A percentile compares a stretch with the other conserved stretches of the same genome.
These are phyloP conservation scores for Berberis thunbergii DNA, from an alignment of 164 flowering plant species.

Conservation along the genomic window DNA sequence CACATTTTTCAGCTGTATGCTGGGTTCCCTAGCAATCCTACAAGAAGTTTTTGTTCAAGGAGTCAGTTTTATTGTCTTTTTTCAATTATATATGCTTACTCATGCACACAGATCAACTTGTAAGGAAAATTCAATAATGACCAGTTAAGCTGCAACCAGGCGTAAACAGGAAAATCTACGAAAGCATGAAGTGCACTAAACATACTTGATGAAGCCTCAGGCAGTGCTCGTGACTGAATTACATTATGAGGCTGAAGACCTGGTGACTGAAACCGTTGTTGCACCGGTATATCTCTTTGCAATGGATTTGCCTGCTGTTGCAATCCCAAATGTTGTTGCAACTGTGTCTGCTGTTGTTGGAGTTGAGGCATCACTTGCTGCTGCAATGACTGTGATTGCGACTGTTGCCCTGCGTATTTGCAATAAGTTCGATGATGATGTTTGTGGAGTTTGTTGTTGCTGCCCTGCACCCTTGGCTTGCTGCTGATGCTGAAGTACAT, in stretches of 20 bases:
- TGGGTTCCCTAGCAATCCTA: too few species aligned
- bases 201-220: conserved; percentile 78
- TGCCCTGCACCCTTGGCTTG: conserved; percentile 51
- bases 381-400: conserved; percentile 44
- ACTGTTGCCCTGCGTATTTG: conserved; percentile 55
- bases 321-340: conserved; percentile 34
- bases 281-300: conserved; percentile 42
- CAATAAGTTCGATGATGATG: conserved; percentile 21
- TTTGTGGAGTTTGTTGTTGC: conserved; percentile 34
- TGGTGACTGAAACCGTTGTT: conserved; percentile 56
- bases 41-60: too few species aligned
- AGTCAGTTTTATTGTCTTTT: too few species aligned
- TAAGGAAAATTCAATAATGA: background rate
- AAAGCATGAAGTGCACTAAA: background rate
- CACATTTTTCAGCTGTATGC: too few species aligned
- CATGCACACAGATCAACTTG: background rate
- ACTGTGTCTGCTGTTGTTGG: conserved; percentile 49
- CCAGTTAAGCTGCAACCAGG: background rate
- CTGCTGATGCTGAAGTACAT: conserved; percentile 33
- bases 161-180: background rate
- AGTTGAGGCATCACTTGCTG: conserved; percentile 63
- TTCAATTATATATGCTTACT: too few species aligned
- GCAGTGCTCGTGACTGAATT: conserved; percentile 54
- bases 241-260: conserved; percentile 49
- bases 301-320: conserved; percentile 60